A percentile compares a stretch with the other conserved stretches of the same genome.
phyloP scores from a whole-genome alignment of 352 stramenopile genomes.

The Blastocystis sp. region DNA sequence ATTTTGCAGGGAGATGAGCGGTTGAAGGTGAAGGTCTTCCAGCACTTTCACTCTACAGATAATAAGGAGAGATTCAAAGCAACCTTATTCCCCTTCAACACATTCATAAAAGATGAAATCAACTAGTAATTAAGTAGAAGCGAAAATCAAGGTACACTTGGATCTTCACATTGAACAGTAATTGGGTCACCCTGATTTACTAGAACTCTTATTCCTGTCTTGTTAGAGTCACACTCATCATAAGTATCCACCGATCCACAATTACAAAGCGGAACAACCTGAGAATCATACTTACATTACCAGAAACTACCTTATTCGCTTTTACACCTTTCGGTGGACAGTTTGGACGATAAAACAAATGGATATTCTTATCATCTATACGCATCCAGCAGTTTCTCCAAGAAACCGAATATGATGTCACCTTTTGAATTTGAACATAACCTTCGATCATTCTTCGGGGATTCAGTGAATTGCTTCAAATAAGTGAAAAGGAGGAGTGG shows the following conservation, averaged over 20 bases:
- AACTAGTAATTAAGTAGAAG: not conserved
- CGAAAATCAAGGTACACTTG: not conserved
- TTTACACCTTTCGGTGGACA: slow-evolving; percentile 39
- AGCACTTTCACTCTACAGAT: not conserved
- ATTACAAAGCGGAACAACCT: slow-evolving; percentile 22
- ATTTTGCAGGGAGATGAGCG: not conserved
- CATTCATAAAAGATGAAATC: not conserved
- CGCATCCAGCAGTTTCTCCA: slow-evolving; percentile 57
- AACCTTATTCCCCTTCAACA: not conserved
- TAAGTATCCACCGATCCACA: not conserved
- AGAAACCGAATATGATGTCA: slow-evolving; percentile 41
- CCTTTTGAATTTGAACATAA: slow-evolving; percentile 51
- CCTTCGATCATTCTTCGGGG: slow-evolving; percentile 46
- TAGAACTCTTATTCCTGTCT: slow-evolving; percentile 2
- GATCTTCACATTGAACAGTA: slow-evolving; percentile 11
- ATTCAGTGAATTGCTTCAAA: not conserved
- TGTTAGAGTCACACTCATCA: not conserved
- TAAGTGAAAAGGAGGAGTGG: no score
- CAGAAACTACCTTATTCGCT: not conserved
- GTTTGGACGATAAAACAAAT: slow-evolving; percentile 47
- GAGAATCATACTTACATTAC: not conserved
- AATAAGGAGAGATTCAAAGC: not conserved
- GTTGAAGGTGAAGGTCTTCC: not conserved
- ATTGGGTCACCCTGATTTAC: not conserved
- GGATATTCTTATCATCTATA: slow-evolving; percentile 44